Evolutionary conservation across 2,329 filamentous ascomycete genomes (phyloP).

Genomic region (Diaporthe destruens): DNA sequence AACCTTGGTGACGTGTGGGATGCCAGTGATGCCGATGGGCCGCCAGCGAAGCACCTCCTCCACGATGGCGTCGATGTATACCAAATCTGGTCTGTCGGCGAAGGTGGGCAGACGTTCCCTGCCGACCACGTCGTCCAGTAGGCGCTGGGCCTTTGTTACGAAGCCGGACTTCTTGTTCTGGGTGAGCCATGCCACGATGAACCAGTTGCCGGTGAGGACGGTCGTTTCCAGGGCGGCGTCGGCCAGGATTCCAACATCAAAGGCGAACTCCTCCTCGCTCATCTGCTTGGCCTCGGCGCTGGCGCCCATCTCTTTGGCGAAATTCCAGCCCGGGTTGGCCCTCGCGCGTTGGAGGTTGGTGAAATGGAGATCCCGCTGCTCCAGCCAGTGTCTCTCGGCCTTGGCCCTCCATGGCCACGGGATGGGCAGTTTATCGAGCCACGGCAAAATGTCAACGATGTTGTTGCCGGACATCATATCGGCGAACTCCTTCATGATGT

Average conservation of each 20-base stretch:
- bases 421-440: constrained; percentile 15
- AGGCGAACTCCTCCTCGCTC: constrained; percentile 35
- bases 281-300: constrained; percentile 26
- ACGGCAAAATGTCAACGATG: constrained; percentile 31
- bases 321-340: constrained; percentile 30
- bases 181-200: constrained; percentile 32
- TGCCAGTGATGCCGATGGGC: constrained; percentile 47
- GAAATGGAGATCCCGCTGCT: constrained; percentile 35
- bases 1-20: constrained; percentile 52
- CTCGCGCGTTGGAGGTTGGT: constrained; percentile 21
- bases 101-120: constrained; percentile 46
- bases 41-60: constrained; percentile 47
- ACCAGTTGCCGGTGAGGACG: constrained; percentile 21
- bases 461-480: constrained; percentile 32
- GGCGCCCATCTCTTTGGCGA: constrained; percentile 34
- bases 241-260: constrained; percentile 26
- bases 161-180: constrained; percentile 9
- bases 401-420: constrained; percentile 29
- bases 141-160: constrained; percentile 46
- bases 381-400: constrained; percentile 27
- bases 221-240: constrained; percentile 31
- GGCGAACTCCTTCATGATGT: constrained; percentile 34
- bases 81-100: constrained; percentile 45
- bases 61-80: constrained; percentile 47
- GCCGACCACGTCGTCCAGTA: constrained; percentile 50